Evolutionary conservation across 805 yeast genomes (phyloP), one percentile per base, ranked within the genome.

Genomic region (Candida loeiensis): DNA sequence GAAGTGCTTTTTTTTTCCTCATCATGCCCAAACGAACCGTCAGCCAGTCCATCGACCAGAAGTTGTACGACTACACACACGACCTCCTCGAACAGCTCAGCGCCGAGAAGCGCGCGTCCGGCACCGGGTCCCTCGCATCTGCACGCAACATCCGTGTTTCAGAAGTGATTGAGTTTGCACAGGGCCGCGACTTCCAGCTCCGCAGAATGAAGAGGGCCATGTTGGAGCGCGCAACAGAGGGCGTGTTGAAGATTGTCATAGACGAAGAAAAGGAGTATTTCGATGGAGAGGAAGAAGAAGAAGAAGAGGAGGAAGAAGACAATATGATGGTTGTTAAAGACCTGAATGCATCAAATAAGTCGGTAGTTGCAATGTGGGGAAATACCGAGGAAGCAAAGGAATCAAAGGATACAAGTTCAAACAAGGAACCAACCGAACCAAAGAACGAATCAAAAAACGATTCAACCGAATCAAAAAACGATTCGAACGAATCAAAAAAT

Each of bases 341-440:
- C 41, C 56, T 70, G 2, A 90, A 90, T 51, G 65, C 74, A 3
- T 73, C 88, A 64, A 91, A 91, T 58, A 86, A 82, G 53, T 77
- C 83, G 15, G 83, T 90, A 2, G 85, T 85, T 0, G 71, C 78
- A 14, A 58, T 79, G 35, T 90, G 97, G 96, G 66, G 24, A 47
- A 45, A 6, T 48, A 48, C 19, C 46, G 36, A 50, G 26, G 59
- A 56, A 19, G 31, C 30, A 12, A 17, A 34, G 14, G 35, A 35
- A 17, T 12, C n/a, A n/a, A n/a, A n/a, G n/a, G n/a, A n/a, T n/a
- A n/a, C n/a, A n/a, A n/a, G n/a, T n/a, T n/a, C n/a, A n/a, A n/a
- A n/a, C n/a, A n/a, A n/a, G 25, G 15, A 24, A 16, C 16, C 26
- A 4, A 36, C 30, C 27, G 37, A 37, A 16, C 12, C 26, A 14